Conservation (phyloP, 2,329 filamentous ascomycete species). For the Rosellinia necatrix region DNA sequence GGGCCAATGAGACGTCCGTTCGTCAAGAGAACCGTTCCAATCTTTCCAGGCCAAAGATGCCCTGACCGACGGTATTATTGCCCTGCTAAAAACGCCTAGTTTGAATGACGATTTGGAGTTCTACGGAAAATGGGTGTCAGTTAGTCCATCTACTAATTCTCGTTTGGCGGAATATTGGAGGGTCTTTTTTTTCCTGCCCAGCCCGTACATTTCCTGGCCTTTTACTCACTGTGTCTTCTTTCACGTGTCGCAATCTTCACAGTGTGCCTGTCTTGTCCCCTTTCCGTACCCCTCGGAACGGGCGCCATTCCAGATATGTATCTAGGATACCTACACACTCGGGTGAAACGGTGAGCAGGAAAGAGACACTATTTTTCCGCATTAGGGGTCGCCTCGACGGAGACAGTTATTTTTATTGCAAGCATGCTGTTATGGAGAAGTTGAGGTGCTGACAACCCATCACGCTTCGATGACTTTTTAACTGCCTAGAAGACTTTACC, state of each 20-base stretch:
- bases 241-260: constrained; percentile 11
- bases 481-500: not conserved
- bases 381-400: not conserved
- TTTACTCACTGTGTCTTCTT: constrained; percentile 2
- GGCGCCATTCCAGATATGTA: constrained; percentile 11
- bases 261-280: constrained; percentile 16
- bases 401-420: constrained; percentile 11
- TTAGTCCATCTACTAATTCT: not conserved
- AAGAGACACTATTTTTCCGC: not conserved
- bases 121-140: not conserved
- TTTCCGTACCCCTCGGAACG: constrained; percentile 9
- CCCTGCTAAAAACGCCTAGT: not conserved
- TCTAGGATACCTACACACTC: not conserved
- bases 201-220: not conserved
- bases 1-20: constrained; percentile 11
- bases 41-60: constrained; percentile 5
- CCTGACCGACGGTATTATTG: not conserved
- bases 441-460: constrained; percentile 1
- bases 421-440: constrained; percentile 2
- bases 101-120: constrained; percentile 1
- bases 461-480: not conserved
- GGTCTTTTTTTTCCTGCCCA: constrained; percentile 1
- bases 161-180: constrained; percentile 13
- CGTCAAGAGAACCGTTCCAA: constrained; percentile 8
- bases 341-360: not conserved